phyloP scores from a whole-genome alignment of 1,284 basidiomycete genomes.

The Chiua sp. region DNA sequence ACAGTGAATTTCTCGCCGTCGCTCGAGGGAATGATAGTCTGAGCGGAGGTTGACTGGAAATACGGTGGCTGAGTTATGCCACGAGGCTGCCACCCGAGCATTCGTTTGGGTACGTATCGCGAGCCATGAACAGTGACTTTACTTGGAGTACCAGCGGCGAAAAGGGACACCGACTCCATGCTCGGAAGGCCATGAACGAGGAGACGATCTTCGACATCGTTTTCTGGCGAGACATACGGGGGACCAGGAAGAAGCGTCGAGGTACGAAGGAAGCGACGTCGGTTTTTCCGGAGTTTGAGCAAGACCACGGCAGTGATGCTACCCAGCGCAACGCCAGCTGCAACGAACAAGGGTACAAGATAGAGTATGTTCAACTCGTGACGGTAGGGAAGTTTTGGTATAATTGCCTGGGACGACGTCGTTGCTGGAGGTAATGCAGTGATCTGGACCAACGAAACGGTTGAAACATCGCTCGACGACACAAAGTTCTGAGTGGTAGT shows the following conservation, averaged over 20 bases:
- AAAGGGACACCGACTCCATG: conserved; percentile 31
- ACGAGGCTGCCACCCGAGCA: conserved; percentile 16
- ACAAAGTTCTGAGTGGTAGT: background rate
- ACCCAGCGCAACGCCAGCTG: conserved; percentile 44
- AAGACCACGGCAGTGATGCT: conserved; percentile 26
- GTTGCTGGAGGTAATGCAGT: conserved; percentile 47
- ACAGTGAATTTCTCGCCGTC: conserved; percentile 37
- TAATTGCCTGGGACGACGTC: conserved; percentile 21
- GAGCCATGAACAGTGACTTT: conserved; percentile 41
- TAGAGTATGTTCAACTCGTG: conserved; percentile 40
- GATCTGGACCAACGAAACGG: conserved; percentile 32
- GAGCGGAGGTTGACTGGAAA: background rate
- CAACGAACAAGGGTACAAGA: conserved; percentile 46
- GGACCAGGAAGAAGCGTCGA: conserved; percentile 43
- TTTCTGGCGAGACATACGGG: conserved; percentile 39
- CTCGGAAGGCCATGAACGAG: conserved; percentile 19
- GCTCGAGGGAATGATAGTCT: conserved; percentile 25
- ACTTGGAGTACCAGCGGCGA: conserved; percentile 37
- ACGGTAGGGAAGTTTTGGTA: conserved; percentile 27
- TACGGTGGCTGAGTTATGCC: background rate
- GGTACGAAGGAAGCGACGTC: conserved; percentile 7
- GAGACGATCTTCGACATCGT: conserved; percentile 18
- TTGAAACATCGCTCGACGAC: conserved; percentile 4
- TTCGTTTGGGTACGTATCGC: conserved; percentile 20
- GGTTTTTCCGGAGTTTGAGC: conserved; percentile 25